phyloP scores from a whole-genome alignment of 148 eudicot genomes.

The Heliosperma pusillum region DNA sequence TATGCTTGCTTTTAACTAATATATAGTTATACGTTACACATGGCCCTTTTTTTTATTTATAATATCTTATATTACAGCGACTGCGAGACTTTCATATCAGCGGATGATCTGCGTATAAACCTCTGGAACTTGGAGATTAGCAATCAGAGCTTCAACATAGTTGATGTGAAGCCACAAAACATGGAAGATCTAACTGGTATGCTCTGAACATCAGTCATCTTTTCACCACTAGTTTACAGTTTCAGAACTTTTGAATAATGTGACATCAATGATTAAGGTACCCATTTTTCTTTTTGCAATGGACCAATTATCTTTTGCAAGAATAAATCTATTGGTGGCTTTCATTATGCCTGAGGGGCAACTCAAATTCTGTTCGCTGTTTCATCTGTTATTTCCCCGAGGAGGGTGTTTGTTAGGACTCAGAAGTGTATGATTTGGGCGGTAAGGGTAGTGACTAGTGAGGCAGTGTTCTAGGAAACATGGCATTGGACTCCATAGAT shows the following conservation, averaged over 20 bases:
- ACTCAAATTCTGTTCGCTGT: not conserved
- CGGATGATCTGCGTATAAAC: slow-evolving; percentile 79
- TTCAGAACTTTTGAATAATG: not conserved
- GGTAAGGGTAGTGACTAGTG: not conserved
- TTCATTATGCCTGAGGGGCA: not conserved
- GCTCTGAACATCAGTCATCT: not conserved
- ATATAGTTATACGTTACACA: not conserved
- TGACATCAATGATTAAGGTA: not conserved
- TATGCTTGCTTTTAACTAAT: not conserved
- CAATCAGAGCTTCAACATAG: slow-evolving; percentile 79
- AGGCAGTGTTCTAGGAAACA: not conserved
- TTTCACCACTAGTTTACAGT: not conserved
- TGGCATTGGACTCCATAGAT: not conserved
- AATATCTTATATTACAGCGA: slow-evolving; percentile 43
- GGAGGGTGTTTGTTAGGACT: not conserved
- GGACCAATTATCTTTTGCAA: not conserved
- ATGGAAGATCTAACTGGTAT: slow-evolving; percentile 87
- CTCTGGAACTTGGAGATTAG: slow-evolving; percentile 85
- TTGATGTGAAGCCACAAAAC: slow-evolving; percentile 77
- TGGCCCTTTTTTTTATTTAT: slow-evolving; percentile 4
- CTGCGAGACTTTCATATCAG: slow-evolving; percentile 80
- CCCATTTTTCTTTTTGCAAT: not conserved
- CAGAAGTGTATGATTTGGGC: not conserved
- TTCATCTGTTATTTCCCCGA: not conserved
- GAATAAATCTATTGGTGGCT: not conserved